Conservation (phyloP, 2,329 filamentous ascomycete species). For the Clonostachys rosea region DNA sequence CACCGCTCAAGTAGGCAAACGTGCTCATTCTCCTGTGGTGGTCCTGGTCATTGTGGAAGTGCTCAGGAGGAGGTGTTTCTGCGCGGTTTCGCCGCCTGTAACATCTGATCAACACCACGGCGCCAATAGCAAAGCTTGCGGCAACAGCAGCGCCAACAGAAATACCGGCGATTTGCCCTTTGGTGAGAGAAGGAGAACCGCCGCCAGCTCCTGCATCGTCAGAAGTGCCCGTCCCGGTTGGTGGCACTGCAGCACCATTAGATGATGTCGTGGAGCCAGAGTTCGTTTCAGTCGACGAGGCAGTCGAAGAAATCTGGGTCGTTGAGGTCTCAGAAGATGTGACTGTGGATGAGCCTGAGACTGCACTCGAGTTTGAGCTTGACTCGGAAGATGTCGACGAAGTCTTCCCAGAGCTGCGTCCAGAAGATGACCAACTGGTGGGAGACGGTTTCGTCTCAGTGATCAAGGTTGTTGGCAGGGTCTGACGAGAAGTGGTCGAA, state of each 20-base stretch:
- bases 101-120: conserved; percentile 37
- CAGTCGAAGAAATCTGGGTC: not conserved
- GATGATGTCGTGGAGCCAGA: conserved; percentile 1
- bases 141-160: conserved; percentile 47
- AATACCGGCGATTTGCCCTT: conserved; percentile 52
- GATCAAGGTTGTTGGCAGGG: not conserved
- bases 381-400: too few relatives aligned
- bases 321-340: not conserved
- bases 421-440: too few relatives aligned
- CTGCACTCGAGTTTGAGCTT: too few relatives aligned
- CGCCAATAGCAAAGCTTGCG: conserved; percentile 38
- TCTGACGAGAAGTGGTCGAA: not conserved
- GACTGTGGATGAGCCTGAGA: too few relatives aligned
- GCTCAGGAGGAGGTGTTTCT: not conserved
- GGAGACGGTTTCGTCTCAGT: not conserved
- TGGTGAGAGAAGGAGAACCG: not conserved
- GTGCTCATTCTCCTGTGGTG: too few relatives aligned
- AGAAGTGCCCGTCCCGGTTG: not conserved
- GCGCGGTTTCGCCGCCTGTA: conserved; percentile 28
- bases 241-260: conserved; percentile 6
- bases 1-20: too few relatives aligned
- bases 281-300: not conserved
- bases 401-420: too few relatives aligned
- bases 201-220: not conserved
- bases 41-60: too few relatives aligned